These are phyloP conservation scores for Boeremia lycopersici DNA, from an alignment of 2,329 filamentous ascomycete genomes.

Conservation along the genomic window DNA sequence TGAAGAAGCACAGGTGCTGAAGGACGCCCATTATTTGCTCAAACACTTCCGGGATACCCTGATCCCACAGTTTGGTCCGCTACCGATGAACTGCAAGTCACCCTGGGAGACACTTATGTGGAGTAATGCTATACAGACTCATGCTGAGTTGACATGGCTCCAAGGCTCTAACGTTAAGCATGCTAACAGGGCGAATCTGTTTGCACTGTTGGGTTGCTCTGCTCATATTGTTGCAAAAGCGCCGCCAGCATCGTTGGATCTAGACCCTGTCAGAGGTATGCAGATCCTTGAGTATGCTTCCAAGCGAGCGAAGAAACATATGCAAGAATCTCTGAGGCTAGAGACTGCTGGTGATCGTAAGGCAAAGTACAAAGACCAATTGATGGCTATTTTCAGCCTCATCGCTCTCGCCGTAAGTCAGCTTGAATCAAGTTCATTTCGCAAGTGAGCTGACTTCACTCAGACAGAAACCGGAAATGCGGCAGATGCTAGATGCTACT, in stretches of 20 bases:
- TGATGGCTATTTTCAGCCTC: conserved; percentile 25
- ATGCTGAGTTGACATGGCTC: conserved; percentile 22
- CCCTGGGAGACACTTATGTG: conserved; percentile 26
- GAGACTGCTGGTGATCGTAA: conserved; percentile 19
- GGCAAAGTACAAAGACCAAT: conserved; percentile 26
- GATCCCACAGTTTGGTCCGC: conserved; percentile 19
- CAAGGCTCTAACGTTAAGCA: conserved; percentile 15
- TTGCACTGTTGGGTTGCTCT: conserved; percentile 19
- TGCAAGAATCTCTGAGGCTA: conserved; percentile 21
- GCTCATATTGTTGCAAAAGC: conserved; percentile 12
- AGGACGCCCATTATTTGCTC: conserved; percentile 19
- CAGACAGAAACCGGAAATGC: conserved; percentile 22
- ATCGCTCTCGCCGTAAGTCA: conserved; percentile 22
- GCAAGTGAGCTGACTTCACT: neutral
- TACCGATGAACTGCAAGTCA: conserved; percentile 20
- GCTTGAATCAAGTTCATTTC: neutral
- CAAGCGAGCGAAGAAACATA: conserved; percentile 17
- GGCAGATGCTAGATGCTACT: conserved; percentile 45
- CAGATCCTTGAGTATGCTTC: conserved; percentile 18
- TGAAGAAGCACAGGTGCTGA: conserved; percentile 11
- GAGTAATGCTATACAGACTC: conserved; percentile 18
- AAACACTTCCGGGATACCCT: conserved; percentile 21
- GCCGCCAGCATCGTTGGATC: neutral
- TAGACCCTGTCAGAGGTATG: conserved; percentile 1
- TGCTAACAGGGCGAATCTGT: conserved; percentile 21